A percentile compares a stretch with the other conserved stretches of the same genome.
These are phyloP conservation scores for Bromus sterilis DNA, from an alignment of 176 grass and related monocot species.

Conservation along the genomic window DNA sequence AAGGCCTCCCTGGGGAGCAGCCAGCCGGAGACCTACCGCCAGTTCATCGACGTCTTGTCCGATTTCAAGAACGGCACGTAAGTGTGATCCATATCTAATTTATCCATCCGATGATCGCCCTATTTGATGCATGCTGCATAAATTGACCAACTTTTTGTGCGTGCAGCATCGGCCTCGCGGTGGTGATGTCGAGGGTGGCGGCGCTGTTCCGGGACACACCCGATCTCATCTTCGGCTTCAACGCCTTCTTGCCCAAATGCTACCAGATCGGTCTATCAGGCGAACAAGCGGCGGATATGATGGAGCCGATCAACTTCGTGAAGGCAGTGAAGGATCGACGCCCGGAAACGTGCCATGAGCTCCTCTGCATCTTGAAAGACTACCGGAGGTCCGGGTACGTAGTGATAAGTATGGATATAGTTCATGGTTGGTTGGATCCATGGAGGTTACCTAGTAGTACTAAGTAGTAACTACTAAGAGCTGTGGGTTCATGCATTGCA, in stretches of 20 bases:
- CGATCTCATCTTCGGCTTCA: slow-evolving; percentile 38
- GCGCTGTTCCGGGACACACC: slow-evolving; percentile 33
- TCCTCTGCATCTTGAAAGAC: background rate
- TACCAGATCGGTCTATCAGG: slow-evolving; percentile 15
- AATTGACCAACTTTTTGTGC: background rate
- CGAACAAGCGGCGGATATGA: background rate
- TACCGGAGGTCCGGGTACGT: background rate
- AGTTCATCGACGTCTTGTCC: background rate
- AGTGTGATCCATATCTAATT: background rate
- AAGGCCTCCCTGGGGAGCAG: background rate
- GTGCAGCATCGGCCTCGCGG: slow-evolving; percentile 5
- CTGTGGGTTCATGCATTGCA: background rate
- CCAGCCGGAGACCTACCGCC: too few relatives aligned
- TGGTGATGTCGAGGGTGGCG: slow-evolving; percentile 31
- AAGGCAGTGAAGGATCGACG: background rate
- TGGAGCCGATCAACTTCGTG: background rate
- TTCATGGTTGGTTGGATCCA: too few relatives aligned
- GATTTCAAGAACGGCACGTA: background rate
- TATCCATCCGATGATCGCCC: too few relatives aligned
- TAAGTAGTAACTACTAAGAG: background rate
- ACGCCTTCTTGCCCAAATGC: slow-evolving; percentile 44
- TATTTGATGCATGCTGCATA: background rate
- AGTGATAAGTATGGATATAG: too few relatives aligned
- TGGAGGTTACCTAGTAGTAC: background rate
- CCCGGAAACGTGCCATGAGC: background rate